phyloP scores from a whole-genome alignment of 192 early-diverging fungal species.

The Backusella australiensis region DNA sequence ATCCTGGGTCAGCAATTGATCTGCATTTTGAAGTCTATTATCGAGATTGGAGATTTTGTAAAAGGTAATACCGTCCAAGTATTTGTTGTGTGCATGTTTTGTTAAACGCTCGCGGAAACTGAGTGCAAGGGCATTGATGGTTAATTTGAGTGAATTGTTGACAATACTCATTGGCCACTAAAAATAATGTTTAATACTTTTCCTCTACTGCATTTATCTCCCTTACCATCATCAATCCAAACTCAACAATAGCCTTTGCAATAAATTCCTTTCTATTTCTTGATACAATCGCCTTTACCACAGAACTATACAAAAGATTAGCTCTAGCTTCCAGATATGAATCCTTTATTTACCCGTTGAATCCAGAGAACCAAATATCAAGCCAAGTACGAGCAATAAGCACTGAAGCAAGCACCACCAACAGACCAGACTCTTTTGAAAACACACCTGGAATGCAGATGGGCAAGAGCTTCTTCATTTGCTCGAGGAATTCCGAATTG shows the following conservation, averaged over 20 bases:
- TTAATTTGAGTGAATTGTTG: slow-evolving; percentile 60
- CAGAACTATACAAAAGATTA: slow-evolving; percentile 48
- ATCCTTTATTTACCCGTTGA: slow-evolving; percentile 39
- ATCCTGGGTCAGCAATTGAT: slow-evolving; percentile 70
- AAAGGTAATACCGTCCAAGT: slow-evolving; percentile 73
- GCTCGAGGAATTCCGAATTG: slow-evolving; percentile 53
- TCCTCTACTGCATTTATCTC: neutral
- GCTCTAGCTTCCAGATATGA: neutral
- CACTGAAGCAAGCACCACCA: slow-evolving; percentile 46
- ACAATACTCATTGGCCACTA: slow-evolving; percentile 66
- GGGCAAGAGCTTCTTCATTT: slow-evolving; percentile 53
- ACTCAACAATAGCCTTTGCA: slow-evolving; percentile 58
- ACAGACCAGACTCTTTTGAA: slow-evolving; percentile 46
- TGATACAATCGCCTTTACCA: slow-evolving; percentile 78
- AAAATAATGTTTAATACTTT: neutral
- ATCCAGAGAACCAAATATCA: slow-evolving; percentile 60
- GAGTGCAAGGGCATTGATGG: slow-evolving; percentile 53
- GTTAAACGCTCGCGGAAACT: slow-evolving; percentile 59
- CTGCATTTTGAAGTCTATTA: slow-evolving; percentile 71
- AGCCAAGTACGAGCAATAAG: slow-evolving; percentile 61
- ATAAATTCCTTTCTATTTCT: slow-evolving; percentile 59
- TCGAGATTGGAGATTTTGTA: slow-evolving; percentile 84
- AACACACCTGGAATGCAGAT: slow-evolving; percentile 55
- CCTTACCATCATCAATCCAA: slow-evolving; percentile 64
- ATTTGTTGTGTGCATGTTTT: slow-evolving; percentile 64